phyloP scores from a whole-genome alignment of 179 eudicot species.

The Vitellaria paradoxa region DNA sequence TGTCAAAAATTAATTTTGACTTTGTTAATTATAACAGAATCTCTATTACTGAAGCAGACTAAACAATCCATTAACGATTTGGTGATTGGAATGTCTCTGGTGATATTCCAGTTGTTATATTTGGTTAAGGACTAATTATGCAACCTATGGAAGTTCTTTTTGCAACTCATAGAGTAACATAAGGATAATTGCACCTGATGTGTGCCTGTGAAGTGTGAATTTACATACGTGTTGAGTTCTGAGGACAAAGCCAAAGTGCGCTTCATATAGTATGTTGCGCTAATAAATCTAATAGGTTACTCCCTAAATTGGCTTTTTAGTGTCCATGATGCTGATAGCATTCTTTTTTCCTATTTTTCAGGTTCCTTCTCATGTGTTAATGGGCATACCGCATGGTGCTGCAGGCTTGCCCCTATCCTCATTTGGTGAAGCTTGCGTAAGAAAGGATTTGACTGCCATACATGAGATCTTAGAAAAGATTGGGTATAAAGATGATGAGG shows the following conservation, averaged over 20 bases:
- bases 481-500: constrained; percentile 89
- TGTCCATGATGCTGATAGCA: constrained; percentile 1
- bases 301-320: neutral
- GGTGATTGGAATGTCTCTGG: no score
- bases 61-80: no score
- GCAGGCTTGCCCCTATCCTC: constrained; percentile 41
- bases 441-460: constrained; percentile 68
- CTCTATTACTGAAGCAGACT: no score
- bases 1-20: no score
- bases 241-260: neutral
- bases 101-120: no score
- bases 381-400: constrained; percentile 48
- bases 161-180: neutral
- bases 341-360: constrained; percentile 19
- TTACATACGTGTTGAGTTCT: neutral
- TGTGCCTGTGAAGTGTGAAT: neutral
- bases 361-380: constrained; percentile 60
- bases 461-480: constrained; percentile 69
- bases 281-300: neutral
- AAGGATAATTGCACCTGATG: neutral
- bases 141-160: no score
- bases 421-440: constrained; percentile 52
- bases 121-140: no score
- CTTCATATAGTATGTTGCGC: neutral
- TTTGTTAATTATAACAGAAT: no score